Evolutionary conservation across 179 eudicot genomes (phyloP).

Genomic region (Monotropa hypopitys): DNA sequence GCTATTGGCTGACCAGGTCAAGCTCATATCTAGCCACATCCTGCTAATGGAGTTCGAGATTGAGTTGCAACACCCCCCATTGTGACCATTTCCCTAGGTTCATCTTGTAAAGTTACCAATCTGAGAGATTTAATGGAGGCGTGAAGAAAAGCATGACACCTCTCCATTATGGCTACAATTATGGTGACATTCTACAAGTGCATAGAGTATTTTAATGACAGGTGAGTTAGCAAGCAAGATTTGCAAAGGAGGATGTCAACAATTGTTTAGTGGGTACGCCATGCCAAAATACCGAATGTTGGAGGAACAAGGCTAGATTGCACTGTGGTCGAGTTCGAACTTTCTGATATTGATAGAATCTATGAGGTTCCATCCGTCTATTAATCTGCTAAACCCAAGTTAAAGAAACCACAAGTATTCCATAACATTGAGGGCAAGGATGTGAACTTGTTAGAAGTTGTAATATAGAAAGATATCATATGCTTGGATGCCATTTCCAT

Average conservation of each 20-base stretch:
- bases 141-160: not conserved
- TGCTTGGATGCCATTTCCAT: too few relatives aligned
- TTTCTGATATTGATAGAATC: not conserved
- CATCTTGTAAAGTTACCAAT: not conserved
- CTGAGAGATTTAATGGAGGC: not conserved
- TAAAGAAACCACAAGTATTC: too few relatives aligned
- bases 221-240: not conserved
- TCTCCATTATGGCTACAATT: not conserved
- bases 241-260: not conserved
- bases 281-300: not conserved
- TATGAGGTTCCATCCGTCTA: not conserved
- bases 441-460: too few relatives aligned
- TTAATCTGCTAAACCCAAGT: not conserved
- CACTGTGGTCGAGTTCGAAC: not conserved
- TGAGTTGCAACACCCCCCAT: too few relatives aligned
- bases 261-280: too few relatives aligned
- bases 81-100: too few relatives aligned
- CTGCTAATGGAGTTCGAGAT: too few relatives aligned
- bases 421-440: too few relatives aligned
- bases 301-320: not conserved
- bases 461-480: too few relatives aligned
- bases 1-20: too few relatives aligned
- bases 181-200: not conserved
- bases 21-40: too few relatives aligned
- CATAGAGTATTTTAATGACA: too few relatives aligned